Evolutionary conservation across 768 basidiomycete genomes (phyloP).

Genomic region (Suillus discolor): DNA sequence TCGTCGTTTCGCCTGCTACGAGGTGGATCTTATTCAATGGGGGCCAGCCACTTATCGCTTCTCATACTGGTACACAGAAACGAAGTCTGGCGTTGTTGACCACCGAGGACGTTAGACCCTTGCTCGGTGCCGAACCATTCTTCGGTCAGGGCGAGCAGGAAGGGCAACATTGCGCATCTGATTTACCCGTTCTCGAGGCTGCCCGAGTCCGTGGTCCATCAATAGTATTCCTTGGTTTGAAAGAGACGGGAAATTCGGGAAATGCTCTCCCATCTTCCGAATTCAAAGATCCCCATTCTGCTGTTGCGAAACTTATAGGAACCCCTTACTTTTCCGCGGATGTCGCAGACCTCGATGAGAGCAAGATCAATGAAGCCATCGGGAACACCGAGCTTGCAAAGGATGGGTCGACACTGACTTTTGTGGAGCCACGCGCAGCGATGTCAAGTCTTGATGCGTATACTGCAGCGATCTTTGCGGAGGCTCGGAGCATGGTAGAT

Average conservation of each 20-base stretch:
- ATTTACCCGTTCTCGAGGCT: constrained; percentile 46
- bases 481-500: constrained; percentile 81
- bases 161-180: constrained; percentile 29
- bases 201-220: constrained; percentile 60
- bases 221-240: constrained; percentile 80
- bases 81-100: constrained; percentile 53
- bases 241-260: constrained; percentile 52
- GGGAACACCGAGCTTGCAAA: constrained; percentile 38
- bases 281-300: constrained; percentile 55
- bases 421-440: constrained; percentile 65
- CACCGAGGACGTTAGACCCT: constrained; percentile 60
- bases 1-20: constrained; percentile 59
- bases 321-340: constrained; percentile 87
- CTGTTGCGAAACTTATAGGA: constrained; percentile 69
- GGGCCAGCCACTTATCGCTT: constrained; percentile 65
- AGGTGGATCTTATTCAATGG: constrained; percentile 80
- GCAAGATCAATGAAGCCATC: constrained; percentile 44
- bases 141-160: constrained; percentile 68
- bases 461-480: constrained; percentile 76
- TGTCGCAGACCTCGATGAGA: constrained; percentile 52
- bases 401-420: constrained; percentile 48
- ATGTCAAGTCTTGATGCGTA: constrained; percentile 60
- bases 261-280: constrained; percentile 67
- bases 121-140: constrained; percentile 69
- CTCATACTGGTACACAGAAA: constrained; percentile 33